Evolutionary conservation across 2,329 filamentous ascomycete genomes (phyloP).

Genomic region (Fonsecaea monophora): DNA sequence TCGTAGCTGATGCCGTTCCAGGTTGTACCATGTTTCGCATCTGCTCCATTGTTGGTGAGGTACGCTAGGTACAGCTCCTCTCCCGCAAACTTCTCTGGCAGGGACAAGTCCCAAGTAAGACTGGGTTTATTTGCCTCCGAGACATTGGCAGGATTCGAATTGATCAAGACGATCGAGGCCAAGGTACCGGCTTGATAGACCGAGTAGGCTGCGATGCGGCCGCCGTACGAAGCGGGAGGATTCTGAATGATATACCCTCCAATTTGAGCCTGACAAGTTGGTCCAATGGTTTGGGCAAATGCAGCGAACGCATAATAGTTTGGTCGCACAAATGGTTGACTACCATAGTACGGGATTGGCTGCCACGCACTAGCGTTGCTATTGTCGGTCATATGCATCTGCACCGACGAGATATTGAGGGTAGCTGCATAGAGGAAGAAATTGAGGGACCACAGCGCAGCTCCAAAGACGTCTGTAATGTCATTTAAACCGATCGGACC

Average conservation of each 20-base stretch:
- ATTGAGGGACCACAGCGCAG: conserved; percentile 61
- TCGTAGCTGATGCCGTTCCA: conserved; percentile 59
- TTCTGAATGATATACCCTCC: conserved; percentile 45
- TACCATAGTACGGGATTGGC: conserved; percentile 51
- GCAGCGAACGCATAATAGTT: conserved; percentile 61
- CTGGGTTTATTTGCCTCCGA: conserved; percentile 48
- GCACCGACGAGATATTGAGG: conserved; percentile 56
- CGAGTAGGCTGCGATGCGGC: conserved; percentile 53
- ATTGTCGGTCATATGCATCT: conserved; percentile 63
- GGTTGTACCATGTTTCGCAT: conserved; percentile 51
- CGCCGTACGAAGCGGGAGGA: conserved; percentile 48
- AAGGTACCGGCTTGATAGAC: conserved; percentile 55
- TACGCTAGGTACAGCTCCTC: conserved; percentile 56
- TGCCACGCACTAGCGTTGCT: conserved; percentile 60
- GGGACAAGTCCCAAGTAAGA: conserved; percentile 52
- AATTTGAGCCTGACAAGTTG: conserved; percentile 55
- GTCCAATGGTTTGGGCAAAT: conserved; percentile 58
- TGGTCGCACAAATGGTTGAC: conserved; percentile 54
- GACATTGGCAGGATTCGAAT: conserved; percentile 53
- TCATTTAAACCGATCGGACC: conserved; percentile 57
- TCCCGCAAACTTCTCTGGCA: conserved; percentile 49
- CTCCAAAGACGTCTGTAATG: conserved; percentile 58
- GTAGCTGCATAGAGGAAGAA: conserved; percentile 59
- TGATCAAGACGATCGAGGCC: conserved; percentile 55
- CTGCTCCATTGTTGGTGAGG: conserved; percentile 56